phyloP scores from a whole-genome alignment of 441 rosid species.

The Kokia cookei region DNA sequence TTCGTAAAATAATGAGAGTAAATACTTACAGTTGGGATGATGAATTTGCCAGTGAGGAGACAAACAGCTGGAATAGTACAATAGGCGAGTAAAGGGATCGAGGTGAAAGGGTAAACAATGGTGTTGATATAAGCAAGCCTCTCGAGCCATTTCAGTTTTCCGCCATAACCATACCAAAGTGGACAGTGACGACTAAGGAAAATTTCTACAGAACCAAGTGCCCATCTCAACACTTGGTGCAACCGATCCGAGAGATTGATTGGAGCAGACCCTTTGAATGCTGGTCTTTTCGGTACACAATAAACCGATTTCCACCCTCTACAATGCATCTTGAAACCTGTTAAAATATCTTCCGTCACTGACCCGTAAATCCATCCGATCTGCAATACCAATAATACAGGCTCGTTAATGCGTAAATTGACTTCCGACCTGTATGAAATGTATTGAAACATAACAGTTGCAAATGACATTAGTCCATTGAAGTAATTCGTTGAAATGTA shows the following conservation, averaged over 20 bases:
- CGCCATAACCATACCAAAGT: constrained; percentile 90
- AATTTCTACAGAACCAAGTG: constrained; percentile 89
- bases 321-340: constrained; percentile 94
- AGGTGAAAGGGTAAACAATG: constrained; percentile 86
- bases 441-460: not conserved
- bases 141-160: constrained; percentile 74
- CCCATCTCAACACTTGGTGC: constrained; percentile 94
- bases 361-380: constrained; percentile 98
- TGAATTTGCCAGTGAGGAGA: constrained; percentile 91
- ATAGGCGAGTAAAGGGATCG: constrained; percentile 74
- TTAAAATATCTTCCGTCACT: constrained; percentile 80
- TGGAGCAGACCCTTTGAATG: constrained; percentile 90
- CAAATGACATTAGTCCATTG: too few species aligned
- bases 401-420: not conserved
- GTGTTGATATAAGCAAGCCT: constrained; percentile 85
- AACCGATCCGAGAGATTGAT: constrained; percentile 85
- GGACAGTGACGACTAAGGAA: constrained; percentile 86
- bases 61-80: constrained; percentile 81
- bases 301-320: constrained; percentile 93
- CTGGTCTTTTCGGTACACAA: constrained; percentile 68
- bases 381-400: constrained; percentile 24
- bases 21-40: constrained; percentile 67
- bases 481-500: not conserved
- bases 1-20: not conserved
- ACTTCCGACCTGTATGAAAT: not conserved